These are phyloP conservation scores for Poronia punctata DNA, from an alignment of 495 filamentous ascomycete species.

Conservation along the genomic window DNA sequence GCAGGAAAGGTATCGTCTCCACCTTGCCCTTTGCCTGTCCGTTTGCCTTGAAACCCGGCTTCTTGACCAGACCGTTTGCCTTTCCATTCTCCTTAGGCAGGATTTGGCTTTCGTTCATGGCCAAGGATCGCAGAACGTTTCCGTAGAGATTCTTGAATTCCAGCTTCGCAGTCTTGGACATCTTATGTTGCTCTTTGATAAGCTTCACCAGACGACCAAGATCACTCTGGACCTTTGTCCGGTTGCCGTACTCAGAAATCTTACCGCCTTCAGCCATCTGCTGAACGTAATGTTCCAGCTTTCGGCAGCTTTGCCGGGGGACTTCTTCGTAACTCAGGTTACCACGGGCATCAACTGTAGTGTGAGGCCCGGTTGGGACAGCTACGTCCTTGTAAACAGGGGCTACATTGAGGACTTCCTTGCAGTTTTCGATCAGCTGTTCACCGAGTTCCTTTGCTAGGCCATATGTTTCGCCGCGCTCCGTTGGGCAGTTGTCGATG, in stretches of 20 bases:
- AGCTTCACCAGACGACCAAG: constrained; percentile 91
- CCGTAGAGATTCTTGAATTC: constrained; percentile 93
- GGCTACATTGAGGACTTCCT: constrained; percentile 71
- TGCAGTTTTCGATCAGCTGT: constrained; percentile 95
- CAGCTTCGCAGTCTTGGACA: constrained; percentile 87
- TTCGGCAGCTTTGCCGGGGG: constrained; percentile 82
- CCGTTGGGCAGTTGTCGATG: constrained; percentile 97
- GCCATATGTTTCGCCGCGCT: constrained; percentile 93
- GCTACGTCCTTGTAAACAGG: constrained; percentile 95
- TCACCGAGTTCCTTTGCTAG: constrained; percentile 93
- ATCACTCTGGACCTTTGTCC: constrained; percentile 95
- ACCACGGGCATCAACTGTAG: constrained; percentile 80
- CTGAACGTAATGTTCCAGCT: constrained; percentile 96
- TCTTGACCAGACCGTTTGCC: constrained; percentile 53
- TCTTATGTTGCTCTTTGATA: constrained; percentile 92
- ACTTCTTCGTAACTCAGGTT: constrained; percentile 85
- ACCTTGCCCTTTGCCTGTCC: constrained; percentile 68
- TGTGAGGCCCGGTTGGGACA: constrained; percentile 83
- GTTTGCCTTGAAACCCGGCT: constrained; percentile 55
- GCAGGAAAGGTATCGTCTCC: constrained; percentile 96
- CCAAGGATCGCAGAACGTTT: constrained; percentile 83
- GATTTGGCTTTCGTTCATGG: constrained; percentile 97
- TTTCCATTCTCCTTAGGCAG: constrained; percentile 72
- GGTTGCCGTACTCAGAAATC: constrained; percentile 96
- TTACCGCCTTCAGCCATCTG: constrained; percentile 99